Percentiles rank a stretch among this genome's conserved stretches.
Evolutionary conservation across 345 rosid species (phyloP).

Genomic region (Hypericum androsaemum): DNA sequence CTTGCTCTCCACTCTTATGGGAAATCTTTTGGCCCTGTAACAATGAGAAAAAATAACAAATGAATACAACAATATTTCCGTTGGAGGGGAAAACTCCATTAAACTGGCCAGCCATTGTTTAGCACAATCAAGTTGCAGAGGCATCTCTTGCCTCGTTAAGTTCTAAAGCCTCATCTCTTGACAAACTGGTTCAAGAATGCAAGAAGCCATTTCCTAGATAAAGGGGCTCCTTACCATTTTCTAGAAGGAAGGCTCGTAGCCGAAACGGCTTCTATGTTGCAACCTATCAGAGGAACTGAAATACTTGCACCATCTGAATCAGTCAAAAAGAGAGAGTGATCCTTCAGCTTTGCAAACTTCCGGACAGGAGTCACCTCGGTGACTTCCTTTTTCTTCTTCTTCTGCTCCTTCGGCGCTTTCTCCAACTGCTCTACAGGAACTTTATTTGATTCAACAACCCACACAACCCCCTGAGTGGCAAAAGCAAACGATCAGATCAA

Average conservation of each 20-base stretch:
- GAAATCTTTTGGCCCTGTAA: constrained; percentile 86
- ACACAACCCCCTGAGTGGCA: constrained; percentile 54
- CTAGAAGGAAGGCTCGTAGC: constrained; percentile 52
- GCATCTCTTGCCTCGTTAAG: too few relatives aligned
- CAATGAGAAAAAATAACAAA: background rate
- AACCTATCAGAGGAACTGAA: constrained; percentile 40
- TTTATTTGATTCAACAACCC: constrained; percentile 71
- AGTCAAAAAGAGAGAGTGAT: constrained; percentile 38
- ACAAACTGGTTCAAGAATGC: background rate
- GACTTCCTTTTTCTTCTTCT: constrained; percentile 35
- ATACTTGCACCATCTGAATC: constrained; percentile 41
- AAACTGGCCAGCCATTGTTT: too few relatives aligned
- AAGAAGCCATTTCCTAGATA: background rate
- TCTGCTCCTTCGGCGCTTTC: constrained; percentile 41
- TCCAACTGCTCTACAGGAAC: constrained; percentile 38
- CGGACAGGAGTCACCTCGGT: constrained; percentile 58
- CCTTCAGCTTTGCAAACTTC: constrained; percentile 50
- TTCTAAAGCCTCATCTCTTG: too few relatives aligned
- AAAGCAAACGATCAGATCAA: background rate
- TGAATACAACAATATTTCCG: background rate
- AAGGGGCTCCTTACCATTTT: constrained; percentile 51
- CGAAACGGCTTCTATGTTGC: constrained; percentile 73
- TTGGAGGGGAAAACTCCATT: too few relatives aligned
- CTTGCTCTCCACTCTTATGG: constrained; percentile 67
- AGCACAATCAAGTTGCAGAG: too few relatives aligned